Evolutionary conservation across 1,139 yeast species (phyloP).

Genomic region (Pichia sp.): DNA sequence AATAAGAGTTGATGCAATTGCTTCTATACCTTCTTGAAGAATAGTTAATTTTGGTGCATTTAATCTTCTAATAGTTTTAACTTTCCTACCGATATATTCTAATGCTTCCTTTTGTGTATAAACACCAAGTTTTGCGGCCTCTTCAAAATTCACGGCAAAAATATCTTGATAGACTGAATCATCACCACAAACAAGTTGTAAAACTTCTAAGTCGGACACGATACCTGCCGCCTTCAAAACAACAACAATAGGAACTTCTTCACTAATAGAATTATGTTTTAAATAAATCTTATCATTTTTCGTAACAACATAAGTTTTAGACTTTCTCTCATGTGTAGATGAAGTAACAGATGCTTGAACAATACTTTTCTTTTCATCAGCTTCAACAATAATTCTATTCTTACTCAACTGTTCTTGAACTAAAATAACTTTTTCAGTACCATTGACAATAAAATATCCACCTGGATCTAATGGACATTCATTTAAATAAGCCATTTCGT

Average conservation of each 20-base stretch:
- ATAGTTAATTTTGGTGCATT: constrained; percentile 75
- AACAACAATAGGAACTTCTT: constrained; percentile 91
- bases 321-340: constrained; percentile 95
- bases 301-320: constrained; percentile 91
- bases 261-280: constrained; percentile 83
- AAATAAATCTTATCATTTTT: constrained; percentile 84
- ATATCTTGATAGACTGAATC: constrained; percentile 85
- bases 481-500: constrained; percentile 78
- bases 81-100: constrained; percentile 83
- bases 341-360: constrained; percentile 98
- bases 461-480: constrained; percentile 99
- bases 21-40: constrained; percentile 94
- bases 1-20: constrained; percentile 91
- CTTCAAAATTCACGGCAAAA: constrained; percentile 90
- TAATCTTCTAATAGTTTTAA: constrained; percentile 83
- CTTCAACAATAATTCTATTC: constrained; percentile 96
- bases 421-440: constrained; percentile 94
- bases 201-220: constrained; percentile 84
- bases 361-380: constrained; percentile 88
- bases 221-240: constrained; percentile 94
- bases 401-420: constrained; percentile 96
- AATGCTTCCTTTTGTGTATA: constrained; percentile 93
- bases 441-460: constrained; percentile 95
- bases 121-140: constrained; percentile 78
- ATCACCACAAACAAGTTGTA: constrained; percentile 90